These are phyloP conservation scores for Baorangia bicolor DNA, from an alignment of 768 basidiomycete genomes.

Conservation along the genomic window DNA sequence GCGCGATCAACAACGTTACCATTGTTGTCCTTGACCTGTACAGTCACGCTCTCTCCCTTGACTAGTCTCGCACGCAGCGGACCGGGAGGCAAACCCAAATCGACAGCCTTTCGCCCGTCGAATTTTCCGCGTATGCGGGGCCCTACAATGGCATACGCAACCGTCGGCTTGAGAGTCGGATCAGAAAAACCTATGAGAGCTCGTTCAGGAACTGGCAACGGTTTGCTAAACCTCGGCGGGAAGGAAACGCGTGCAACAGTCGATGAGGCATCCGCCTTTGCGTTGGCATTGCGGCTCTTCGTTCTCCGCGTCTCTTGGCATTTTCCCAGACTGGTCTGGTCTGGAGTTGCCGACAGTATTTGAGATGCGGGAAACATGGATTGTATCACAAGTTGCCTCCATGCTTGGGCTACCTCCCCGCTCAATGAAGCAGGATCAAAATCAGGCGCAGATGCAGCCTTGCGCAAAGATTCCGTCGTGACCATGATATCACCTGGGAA, in stretches of 20 bases:
- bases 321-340: conserved; percentile 5
- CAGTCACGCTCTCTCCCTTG: conserved; percentile 60
- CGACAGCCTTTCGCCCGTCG: conserved; percentile 59
- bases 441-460: conserved; percentile 21
- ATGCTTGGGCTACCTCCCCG: conserved; percentile 51
- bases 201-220: conserved; percentile 26
- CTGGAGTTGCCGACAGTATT: conserved; percentile 5
- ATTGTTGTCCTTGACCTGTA: conserved; percentile 47
- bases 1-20: conserved; percentile 45
- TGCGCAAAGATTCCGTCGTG: conserved; percentile 13
- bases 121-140: conserved; percentile 68
- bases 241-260: conserved; percentile 11
- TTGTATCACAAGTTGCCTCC: conserved; percentile 50
- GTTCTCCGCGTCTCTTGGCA: conserved; percentile 12
- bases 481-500: neutral
- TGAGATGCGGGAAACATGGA: conserved; percentile 60
- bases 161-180: conserved; percentile 33
- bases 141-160: conserved; percentile 53
- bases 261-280: conserved; percentile 1
- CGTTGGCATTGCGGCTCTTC: conserved; percentile 1
- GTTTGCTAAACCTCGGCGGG: conserved; percentile 15
- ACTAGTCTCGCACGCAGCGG: conserved; percentile 59
- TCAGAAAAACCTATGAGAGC: conserved; percentile 14
- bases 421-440: conserved; percentile 36
- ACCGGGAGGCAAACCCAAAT: conserved; percentile 62